Percentiles rank a stretch among this genome's conserved stretches.
Conservation (phyloP, 257 asterid genomes). For the Capsicum rhomboideum region DNA sequence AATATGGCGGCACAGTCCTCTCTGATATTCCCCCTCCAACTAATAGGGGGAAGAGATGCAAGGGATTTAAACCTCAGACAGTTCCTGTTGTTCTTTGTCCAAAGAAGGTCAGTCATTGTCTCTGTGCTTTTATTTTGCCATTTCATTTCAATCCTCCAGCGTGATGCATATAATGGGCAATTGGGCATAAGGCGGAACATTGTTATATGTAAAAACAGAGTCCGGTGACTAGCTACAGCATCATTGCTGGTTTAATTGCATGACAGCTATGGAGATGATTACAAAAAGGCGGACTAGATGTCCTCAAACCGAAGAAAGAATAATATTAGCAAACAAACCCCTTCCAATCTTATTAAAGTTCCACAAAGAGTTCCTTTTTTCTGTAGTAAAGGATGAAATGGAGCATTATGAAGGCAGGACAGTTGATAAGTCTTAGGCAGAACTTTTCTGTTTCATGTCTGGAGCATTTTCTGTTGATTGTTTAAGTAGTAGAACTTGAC, state of each 20-base stretch:
- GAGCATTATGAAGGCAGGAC: background rate
- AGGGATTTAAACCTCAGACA: constrained; percentile 25
- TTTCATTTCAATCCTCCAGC: background rate
- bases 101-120: constrained; percentile 50
- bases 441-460: background rate
- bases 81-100: constrained; percentile 58
- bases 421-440: background rate
- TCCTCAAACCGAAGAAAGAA: background rate
- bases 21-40: constrained; percentile 48
- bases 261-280: background rate
- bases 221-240: background rate
- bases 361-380: background rate
- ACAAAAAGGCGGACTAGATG: background rate
- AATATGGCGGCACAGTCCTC: constrained; percentile 59
- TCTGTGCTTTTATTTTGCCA: background rate
- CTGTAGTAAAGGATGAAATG: background rate
- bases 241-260: background rate
- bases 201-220: background rate
- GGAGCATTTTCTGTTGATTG: background rate
- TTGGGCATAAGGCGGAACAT: background rate
- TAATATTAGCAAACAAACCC: background rate
- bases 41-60: constrained; percentile 41
- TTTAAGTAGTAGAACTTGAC: background rate
- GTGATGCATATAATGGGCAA: background rate
- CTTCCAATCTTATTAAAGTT: background rate